Percentiles rank a stretch among this genome's conserved stretches.
Evolutionary conservation across 116 monocot species (phyloP).

Genomic region (Zostera marina): DNA sequence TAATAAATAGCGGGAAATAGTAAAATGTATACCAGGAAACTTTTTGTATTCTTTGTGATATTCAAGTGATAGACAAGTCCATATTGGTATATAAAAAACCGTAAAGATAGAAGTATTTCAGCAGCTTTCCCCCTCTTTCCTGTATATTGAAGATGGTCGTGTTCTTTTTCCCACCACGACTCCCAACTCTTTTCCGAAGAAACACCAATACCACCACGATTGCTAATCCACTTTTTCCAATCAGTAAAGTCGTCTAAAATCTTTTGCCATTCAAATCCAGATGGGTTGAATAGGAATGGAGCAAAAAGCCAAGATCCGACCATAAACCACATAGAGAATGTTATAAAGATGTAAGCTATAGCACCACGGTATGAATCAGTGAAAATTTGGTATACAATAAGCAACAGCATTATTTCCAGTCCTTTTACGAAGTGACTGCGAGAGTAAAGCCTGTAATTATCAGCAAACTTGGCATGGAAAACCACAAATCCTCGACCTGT

Average conservation of each 20-base stretch:
- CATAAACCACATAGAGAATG: constrained; percentile 93
- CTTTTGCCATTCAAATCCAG: constrained; percentile 96
- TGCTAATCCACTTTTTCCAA: constrained; percentile 97
- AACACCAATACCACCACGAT: constrained; percentile 88
- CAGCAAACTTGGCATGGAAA: constrained; percentile 96
- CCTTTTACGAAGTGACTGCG: constrained; percentile 95
- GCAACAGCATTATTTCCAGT: constrained; percentile 73
- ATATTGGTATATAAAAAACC: constrained; percentile 92
- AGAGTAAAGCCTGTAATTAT: constrained; percentile 86
- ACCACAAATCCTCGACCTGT: constrained; percentile 97
- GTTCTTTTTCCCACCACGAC: constrained; percentile 98
- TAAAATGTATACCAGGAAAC: constrained; percentile 52
- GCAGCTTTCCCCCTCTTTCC: constrained; percentile 37
- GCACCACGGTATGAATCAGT: constrained; percentile 56
- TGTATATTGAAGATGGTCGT: constrained; percentile 63
- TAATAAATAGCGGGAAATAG: background rate
- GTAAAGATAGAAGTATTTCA: constrained; percentile 59
- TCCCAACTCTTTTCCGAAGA: constrained; percentile 82
- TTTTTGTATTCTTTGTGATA: constrained; percentile 47
- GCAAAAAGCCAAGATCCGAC: constrained; percentile 93
- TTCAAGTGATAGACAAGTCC: constrained; percentile 87
- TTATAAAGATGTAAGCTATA: constrained; percentile 64
- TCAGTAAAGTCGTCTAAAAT: constrained; percentile 94
- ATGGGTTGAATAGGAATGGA: constrained; percentile 89
- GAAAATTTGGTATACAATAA: constrained; percentile 78